Evolutionary conservation across 2,329 filamentous ascomycete species (phyloP).

Genomic region (Aspergillus versicolor): DNA sequence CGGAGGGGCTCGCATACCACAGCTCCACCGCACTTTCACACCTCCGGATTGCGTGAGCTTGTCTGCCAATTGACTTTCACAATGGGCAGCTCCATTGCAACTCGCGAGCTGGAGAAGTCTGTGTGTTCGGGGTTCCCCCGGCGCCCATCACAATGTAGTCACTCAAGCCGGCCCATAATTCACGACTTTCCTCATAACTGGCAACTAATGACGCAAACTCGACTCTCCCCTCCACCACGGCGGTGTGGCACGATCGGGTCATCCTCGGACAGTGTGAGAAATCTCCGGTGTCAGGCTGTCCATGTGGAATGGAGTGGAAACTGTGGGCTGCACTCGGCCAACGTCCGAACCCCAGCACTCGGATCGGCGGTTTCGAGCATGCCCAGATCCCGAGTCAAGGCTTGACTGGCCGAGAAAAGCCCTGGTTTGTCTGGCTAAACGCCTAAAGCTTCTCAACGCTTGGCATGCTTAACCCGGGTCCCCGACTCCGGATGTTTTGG

Average conservation of each 20-base stretch:
- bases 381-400: slow-evolving; percentile 1
- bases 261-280: not conserved
- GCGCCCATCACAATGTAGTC: too few species aligned
- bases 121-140: not conserved
- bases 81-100: too few species aligned
- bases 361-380: not conserved
- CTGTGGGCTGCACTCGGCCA: not conserved
- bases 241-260: not conserved
- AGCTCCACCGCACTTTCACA: not conserved
- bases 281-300: not conserved
- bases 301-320: not conserved
- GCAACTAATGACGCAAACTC: too few species aligned
- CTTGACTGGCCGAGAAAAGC: not conserved
- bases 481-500: not conserved
- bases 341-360: not conserved
- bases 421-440: not conserved
- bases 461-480: not conserved
- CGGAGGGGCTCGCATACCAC: not conserved
- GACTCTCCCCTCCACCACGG: too few species aligned
- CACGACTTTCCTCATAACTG: too few species aligned
- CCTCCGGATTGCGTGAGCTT: not conserved
- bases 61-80: too few species aligned
- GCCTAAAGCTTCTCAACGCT: not conserved
- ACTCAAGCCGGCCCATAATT: too few species aligned
- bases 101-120: too few species aligned